These are phyloP conservation scores for Vitis labrusca DNA, from an alignment of 164 flowering plant species.

Conservation along the genomic window DNA sequence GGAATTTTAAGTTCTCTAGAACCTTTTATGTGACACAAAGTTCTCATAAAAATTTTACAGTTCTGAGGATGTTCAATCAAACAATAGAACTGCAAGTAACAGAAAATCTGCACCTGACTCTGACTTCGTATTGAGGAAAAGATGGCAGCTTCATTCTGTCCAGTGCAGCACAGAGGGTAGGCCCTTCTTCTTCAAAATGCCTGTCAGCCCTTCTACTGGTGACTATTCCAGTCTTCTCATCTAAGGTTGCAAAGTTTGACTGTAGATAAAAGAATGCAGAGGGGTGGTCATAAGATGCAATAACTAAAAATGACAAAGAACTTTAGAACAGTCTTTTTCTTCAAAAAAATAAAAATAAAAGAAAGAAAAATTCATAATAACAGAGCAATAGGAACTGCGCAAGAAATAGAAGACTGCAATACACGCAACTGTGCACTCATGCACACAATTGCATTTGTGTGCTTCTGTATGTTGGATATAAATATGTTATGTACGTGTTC, in stretches of 20 bases:
- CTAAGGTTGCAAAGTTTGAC: conserved; percentile 96
- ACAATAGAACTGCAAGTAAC: neutral
- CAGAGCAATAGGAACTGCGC: too few species aligned
- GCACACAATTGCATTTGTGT: too few species aligned
- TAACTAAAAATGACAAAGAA: neutral
- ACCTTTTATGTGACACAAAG: neutral
- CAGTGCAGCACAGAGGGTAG: conserved; percentile 86
- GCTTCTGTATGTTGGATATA: too few species aligned
- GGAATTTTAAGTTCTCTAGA: neutral
- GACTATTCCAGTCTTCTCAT: conserved; percentile 81
- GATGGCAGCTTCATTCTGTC: conserved; percentile 94
- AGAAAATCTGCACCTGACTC: conserved; percentile 69
- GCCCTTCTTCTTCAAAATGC: conserved; percentile 98
- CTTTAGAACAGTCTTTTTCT: neutral
- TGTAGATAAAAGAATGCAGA: conserved; percentile 25
- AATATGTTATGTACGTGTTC: too few species aligned
- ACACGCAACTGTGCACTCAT: too few species aligned
- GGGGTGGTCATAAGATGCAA: conserved; percentile 3
- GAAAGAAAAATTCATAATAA: neutral
- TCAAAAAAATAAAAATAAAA: neutral
- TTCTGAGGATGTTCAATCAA: neutral
- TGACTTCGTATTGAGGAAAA: conserved; percentile 86
- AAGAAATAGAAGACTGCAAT: too few species aligned
- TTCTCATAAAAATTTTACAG: neutral
- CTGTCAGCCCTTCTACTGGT: conserved; percentile 92